Conservation (phyloP, 176 grass and related monocot species). For the Phoenix dactylifera region DNA sequence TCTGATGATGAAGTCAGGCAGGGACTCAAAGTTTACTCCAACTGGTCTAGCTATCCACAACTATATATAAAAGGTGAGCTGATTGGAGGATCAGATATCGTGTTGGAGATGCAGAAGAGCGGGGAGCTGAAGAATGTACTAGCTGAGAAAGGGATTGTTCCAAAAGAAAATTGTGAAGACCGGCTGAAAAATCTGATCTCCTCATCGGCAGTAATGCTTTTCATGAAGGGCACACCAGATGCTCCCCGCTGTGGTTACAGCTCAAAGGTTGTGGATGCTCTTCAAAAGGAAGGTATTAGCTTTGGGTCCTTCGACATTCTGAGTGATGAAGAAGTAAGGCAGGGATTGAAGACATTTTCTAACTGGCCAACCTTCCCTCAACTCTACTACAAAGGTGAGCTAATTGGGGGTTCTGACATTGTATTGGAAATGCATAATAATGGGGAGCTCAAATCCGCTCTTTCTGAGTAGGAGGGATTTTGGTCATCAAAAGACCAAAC, state of each 20-base stretch:
- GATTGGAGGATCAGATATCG: constrained; percentile 84
- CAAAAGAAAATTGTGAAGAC: constrained; percentile 44
- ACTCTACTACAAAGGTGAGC: constrained; percentile 89
- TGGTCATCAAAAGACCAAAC: background rate
- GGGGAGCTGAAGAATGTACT: constrained; percentile 80
- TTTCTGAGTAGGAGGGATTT: constrained; percentile 32
- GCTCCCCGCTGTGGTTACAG: constrained; percentile 75
- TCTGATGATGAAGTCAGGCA: constrained; percentile 73
- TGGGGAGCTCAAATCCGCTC: constrained; percentile 60
- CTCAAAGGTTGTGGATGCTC: constrained; percentile 76
- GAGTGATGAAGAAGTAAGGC: constrained; percentile 66
- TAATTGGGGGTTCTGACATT: constrained; percentile 91
- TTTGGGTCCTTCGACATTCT: constrained; percentile 89
- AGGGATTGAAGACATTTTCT: constrained; percentile 79
- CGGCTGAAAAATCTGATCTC: constrained; percentile 40
- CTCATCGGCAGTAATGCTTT: constrained; percentile 66
- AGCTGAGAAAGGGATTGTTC: constrained; percentile 47
- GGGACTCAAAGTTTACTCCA: constrained; percentile 71
- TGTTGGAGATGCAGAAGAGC: constrained; percentile 90
- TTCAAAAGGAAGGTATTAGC: constrained; percentile 54
- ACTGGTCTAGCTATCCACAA: constrained; percentile 96
- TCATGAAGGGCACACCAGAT: constrained; percentile 93
- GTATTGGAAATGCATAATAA: constrained; percentile 67
- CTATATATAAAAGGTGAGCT: constrained; percentile 86
- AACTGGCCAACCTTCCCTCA: constrained; percentile 98